These are phyloP conservation scores for Coemansia sp. DNA, from an alignment of 192 early-diverging fungal genomes.

Conservation along the genomic window DNA sequence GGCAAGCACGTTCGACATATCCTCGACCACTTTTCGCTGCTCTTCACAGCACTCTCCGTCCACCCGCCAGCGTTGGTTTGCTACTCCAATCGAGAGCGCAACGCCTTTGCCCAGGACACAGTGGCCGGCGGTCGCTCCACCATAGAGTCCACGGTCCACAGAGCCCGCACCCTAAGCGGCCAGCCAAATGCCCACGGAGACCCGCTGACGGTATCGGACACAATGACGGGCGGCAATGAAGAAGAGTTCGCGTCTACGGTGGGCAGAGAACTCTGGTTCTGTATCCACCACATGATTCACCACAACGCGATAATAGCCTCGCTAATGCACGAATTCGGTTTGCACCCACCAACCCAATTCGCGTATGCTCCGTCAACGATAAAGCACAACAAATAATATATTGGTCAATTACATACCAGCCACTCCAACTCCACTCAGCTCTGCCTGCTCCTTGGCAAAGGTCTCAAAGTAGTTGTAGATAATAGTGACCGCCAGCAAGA, in stretches of 20 bases:
- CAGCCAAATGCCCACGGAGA: neutral
- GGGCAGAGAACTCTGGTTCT: conserved; percentile 56
- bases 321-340: conserved; percentile 39
- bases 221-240: conserved; percentile 13
- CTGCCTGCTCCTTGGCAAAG: conserved; percentile 88
- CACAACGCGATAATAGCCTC: conserved; percentile 52
- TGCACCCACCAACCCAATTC: conserved; percentile 26
- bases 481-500: conserved; percentile 95
- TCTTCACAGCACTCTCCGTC: conserved; percentile 13
- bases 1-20: conserved; percentile 59
- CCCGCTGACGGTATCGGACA: conserved; percentile 14
- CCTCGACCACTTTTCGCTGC: conserved; percentile 50
- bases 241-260: conserved; percentile 33
- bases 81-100: conserved; percentile 32
- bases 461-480: conserved; percentile 99
- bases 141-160: conserved; percentile 9
- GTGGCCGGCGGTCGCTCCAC: conserved; percentile 10
- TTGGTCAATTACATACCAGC: conserved; percentile 35
- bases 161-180: neutral
- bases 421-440: conserved; percentile 47
- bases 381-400: conserved; percentile 14
- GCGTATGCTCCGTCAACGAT: conserved; percentile 52
- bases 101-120: conserved; percentile 15
- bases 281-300: conserved; percentile 54
- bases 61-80: conserved; percentile 1